These are phyloP conservation scores for Arxiozyma slooffiae DNA, from an alignment of 1,139 yeast species.

Conservation along the genomic window DNA sequence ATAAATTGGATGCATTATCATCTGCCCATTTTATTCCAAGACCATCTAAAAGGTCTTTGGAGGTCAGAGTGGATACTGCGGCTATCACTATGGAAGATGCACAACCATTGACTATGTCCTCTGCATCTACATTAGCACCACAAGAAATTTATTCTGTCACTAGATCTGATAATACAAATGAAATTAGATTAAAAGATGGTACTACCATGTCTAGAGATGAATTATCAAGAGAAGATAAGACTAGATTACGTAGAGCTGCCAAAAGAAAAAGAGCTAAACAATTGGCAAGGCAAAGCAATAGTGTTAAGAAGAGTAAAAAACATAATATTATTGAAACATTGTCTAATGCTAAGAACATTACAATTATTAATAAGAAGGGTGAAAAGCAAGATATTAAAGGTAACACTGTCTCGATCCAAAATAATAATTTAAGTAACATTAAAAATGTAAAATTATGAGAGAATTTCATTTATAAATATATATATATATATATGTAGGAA, in stretches of 20 bases:
- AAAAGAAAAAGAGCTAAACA: slow-evolving; percentile 69
- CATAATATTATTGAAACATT: slow-evolving; percentile 65
- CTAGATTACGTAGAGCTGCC: slow-evolving; percentile 73
- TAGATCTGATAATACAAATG: slow-evolving; percentile 42
- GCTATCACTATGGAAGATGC: slow-evolving; percentile 92
- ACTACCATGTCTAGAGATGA: slow-evolving; percentile 77
- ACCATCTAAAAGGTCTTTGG: slow-evolving; percentile 71
- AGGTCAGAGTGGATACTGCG: slow-evolving; percentile 71
- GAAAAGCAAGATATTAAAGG: slow-evolving; percentile 68
- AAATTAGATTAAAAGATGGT: slow-evolving; percentile 71
- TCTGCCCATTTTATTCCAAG: slow-evolving; percentile 92
- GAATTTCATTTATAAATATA: background rate
- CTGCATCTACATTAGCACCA: slow-evolving; percentile 79
- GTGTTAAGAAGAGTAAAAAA: slow-evolving; percentile 45
- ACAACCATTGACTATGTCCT: slow-evolving; percentile 76
- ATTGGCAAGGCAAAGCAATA: slow-evolving; percentile 31
- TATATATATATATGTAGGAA: background rate
- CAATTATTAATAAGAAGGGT: slow-evolving; percentile 72
- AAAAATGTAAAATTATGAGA: slow-evolving; percentile 1
- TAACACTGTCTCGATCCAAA: slow-evolving; percentile 5
- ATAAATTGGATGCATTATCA: slow-evolving; percentile 75
- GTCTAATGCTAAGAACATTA: slow-evolving; percentile 64
- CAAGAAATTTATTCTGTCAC: slow-evolving; percentile 79
- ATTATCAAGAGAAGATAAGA: slow-evolving; percentile 76
- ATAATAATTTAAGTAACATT: background rate